Evolutionary conservation across 768 basidiomycete genomes (phyloP).

Genomic region (Dioszegia crocea): DNA sequence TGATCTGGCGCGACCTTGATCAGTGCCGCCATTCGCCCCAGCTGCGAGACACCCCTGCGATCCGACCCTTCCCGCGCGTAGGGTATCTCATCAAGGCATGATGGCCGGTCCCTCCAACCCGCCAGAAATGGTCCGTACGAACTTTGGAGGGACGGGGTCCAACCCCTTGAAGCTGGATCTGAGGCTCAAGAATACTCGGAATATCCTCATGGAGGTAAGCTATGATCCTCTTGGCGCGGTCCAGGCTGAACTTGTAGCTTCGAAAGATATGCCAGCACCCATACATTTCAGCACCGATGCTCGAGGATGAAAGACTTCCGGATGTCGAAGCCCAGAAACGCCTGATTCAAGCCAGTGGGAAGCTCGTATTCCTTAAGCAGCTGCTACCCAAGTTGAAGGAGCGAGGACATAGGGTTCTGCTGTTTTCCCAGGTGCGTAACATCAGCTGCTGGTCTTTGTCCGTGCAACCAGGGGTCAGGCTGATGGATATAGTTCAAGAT

Average conservation of each 20-base stretch:
- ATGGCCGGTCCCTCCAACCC: neutral
- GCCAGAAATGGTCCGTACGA: neutral
- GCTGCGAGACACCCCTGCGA: too few relatives aligned
- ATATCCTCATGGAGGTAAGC: slow-evolving; percentile 46
- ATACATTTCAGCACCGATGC: slow-evolving; percentile 72
- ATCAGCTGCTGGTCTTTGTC: neutral
- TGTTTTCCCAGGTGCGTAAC: slow-evolving; percentile 76
- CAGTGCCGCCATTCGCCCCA: too few relatives aligned
- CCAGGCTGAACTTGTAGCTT: slow-evolving; percentile 24
- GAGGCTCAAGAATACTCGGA: slow-evolving; percentile 21
- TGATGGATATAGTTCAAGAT: slow-evolving; percentile 68
- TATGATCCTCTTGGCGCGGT: too few relatives aligned
- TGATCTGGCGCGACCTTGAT: too few relatives aligned
- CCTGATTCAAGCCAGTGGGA: slow-evolving; percentile 77
- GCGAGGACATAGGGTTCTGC: slow-evolving; percentile 78
- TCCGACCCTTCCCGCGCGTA: too few relatives aligned
- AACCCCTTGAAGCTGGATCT: neutral
- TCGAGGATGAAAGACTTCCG: slow-evolving; percentile 67
- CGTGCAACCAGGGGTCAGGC: neutral
- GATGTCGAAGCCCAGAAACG: slow-evolving; percentile 66
- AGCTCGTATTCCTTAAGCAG: slow-evolving; percentile 70
- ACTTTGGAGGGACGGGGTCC: neutral
- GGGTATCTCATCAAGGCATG: too few relatives aligned
- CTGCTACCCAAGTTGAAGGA: slow-evolving; percentile 78
- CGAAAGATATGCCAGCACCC: slow-evolving; percentile 65